These are phyloP conservation scores for Cercospora zeae-maydis DNA, from an alignment of 2,329 filamentous ascomycete species.

Conservation along the genomic window DNA sequence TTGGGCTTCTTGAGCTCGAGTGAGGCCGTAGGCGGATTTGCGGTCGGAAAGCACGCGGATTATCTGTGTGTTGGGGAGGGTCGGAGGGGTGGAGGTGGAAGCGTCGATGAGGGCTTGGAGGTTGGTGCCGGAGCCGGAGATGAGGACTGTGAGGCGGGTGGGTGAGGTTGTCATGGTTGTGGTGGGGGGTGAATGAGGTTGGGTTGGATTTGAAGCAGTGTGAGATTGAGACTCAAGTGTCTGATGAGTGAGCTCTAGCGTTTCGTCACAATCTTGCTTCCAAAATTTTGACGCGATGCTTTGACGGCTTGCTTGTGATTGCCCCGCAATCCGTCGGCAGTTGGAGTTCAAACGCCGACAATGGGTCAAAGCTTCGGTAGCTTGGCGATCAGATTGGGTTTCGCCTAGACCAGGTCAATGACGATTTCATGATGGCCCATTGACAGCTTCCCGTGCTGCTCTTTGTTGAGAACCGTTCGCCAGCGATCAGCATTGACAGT, in stretches of 20 bases:
- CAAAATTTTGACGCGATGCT: slow-evolving; percentile 11
- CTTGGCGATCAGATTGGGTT: slow-evolving; percentile 5
- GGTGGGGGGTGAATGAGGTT: background rate
- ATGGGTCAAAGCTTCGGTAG: background rate
- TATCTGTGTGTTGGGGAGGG: slow-evolving; percentile 53
- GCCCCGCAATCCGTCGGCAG: background rate
- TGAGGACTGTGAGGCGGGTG: slow-evolving; percentile 40
- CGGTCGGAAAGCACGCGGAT: slow-evolving; percentile 64
- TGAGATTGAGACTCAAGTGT: background rate
- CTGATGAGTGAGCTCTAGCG: background rate
- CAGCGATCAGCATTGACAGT: background rate
- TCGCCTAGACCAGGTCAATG: slow-evolving; percentile 1
- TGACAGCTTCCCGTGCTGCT: background rate
- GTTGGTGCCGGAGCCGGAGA: slow-evolving; percentile 72
- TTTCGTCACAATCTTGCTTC: background rate
- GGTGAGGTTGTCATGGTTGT: slow-evolving; percentile 10
- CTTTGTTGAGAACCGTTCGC: background rate
- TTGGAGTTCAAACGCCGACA: background rate
- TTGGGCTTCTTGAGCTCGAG: slow-evolving; percentile 55
- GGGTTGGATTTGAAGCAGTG: background rate
- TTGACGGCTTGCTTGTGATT: slow-evolving; percentile 1
- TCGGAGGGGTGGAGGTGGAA: slow-evolving; percentile 37
- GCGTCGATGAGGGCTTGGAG: slow-evolving; percentile 72
- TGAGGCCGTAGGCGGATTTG: slow-evolving; percentile 61
- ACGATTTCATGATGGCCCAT: slow-evolving; percentile 4